Conservation (phyloP, 257 asterid genomes). For the Fraxinus pennsylvanica region DNA sequence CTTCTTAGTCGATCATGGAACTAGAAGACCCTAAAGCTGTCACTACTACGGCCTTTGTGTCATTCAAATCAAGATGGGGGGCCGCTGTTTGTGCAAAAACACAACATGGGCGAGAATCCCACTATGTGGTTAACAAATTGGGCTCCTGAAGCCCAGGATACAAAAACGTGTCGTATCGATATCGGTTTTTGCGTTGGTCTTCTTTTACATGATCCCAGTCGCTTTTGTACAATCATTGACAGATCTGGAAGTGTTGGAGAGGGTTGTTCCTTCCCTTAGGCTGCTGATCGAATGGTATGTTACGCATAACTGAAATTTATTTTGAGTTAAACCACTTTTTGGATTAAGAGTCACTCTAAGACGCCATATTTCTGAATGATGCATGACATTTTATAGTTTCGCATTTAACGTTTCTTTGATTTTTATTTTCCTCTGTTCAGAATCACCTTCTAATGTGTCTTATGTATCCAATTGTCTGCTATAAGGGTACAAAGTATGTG, state of each 20-base stretch:
- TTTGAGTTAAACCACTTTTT: no score
- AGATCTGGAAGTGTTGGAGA: constrained; percentile 39
- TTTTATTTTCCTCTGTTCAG: no score
- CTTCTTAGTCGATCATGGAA: constrained; percentile 69
- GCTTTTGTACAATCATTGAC: constrained; percentile 62
- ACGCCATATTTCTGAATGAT: no score
- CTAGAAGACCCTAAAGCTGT: constrained; percentile 69
- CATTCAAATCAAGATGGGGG: constrained; percentile 89
- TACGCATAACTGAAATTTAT: no score
- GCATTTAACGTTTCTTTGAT: no score
- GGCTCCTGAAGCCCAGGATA: constrained; percentile 86
- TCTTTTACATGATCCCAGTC: constrained; percentile 96
- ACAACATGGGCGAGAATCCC: constrained; percentile 84
- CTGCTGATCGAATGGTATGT: constrained; percentile 76
- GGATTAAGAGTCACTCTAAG: no score
- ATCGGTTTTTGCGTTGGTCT: constrained; percentile 72
- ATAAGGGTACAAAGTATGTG: no score
- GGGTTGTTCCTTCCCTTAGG: constrained; percentile 87
- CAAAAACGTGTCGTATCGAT: constrained; percentile 64
- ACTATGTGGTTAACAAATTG: constrained; percentile 74
- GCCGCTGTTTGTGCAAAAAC: constrained; percentile 95
- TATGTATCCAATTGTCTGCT: no score
- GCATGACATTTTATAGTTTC: no score
- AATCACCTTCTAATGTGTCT: no score
- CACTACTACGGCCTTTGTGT: constrained; percentile 81